A percentile compares a stretch with the other conserved stretches of the same genome.
Conservation (phyloP, 306 rosid species). For the Senna siamea region DNA sequence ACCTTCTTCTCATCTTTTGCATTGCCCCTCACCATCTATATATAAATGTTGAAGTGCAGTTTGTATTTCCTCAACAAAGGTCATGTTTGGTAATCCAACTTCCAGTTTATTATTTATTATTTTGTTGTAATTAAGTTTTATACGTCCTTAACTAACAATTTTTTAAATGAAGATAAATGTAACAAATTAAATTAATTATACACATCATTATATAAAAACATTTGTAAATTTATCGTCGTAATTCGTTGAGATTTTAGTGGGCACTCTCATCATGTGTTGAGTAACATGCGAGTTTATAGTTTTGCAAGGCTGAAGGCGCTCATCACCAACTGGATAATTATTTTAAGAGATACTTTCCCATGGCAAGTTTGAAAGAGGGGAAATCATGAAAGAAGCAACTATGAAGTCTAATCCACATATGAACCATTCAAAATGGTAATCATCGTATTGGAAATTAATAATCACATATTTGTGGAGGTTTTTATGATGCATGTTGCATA, state of each 20-base stretch:
- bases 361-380: constrained; percentile 11
- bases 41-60: no score
- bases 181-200: no score
- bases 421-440: constrained; percentile 29
- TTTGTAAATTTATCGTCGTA: background rate
- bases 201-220: no score
- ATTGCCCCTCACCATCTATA: background rate
- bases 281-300: constrained; percentile 1
- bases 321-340: background rate
- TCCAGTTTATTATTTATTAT: background rate
- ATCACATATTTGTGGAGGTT: constrained; percentile 2
- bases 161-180: background rate
- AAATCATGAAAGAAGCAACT: constrained; percentile 24
- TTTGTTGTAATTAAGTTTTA: background rate
- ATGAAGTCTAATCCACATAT: background rate
- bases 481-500: constrained; percentile 33
- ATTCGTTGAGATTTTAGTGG: background rate
- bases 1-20: background rate
- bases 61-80: no score
- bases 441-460: constrained; percentile 21
- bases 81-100: background rate
- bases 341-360: background rate
- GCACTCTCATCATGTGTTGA: background rate
- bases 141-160: background rate
- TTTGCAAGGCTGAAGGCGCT: background rate